Conservation (phyloP, 2,329 filamentous ascomycete species). For the Neofusicoccum cordaticola region DNA sequence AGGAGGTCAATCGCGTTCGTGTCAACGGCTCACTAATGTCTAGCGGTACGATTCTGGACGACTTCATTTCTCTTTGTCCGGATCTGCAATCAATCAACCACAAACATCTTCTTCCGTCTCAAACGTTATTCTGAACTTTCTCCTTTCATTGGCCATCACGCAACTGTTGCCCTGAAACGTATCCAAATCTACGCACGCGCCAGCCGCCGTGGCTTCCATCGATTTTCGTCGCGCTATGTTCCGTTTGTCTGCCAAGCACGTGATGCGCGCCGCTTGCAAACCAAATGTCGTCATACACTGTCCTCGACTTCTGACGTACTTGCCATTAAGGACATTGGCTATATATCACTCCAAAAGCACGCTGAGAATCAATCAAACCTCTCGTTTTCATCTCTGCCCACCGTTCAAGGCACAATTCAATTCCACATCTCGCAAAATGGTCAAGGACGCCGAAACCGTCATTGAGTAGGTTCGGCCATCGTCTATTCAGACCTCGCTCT, state of each 20-base stretch:
- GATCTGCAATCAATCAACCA: conserved; percentile 3
- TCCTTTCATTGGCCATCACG: background rate
- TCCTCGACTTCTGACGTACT: background rate
- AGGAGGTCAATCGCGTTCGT: background rate
- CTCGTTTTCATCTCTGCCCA: background rate
- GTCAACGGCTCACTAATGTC: conserved; percentile 1
- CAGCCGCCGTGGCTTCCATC: background rate
- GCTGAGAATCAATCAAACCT: background rate
- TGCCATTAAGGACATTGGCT: background rate
- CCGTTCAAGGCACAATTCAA: background rate
- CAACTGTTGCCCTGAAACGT: conserved; percentile 3
- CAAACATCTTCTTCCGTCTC: background rate
- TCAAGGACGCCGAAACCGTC: conserved; percentile 52
- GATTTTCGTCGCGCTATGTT: background rate
- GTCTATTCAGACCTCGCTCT: background rate
- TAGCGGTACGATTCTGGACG: background rate
- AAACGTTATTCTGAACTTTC: background rate
- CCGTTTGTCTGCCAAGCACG: conserved; percentile 5
- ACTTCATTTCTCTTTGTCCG: background rate
- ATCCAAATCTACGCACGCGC: background rate
- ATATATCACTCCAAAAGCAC: background rate
- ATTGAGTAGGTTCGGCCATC: conserved; percentile 40
- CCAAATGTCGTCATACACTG: conserved; percentile 15
- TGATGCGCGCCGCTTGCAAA: background rate
- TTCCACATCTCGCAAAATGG: conserved; percentile 39